A percentile compares a stretch with the other conserved stretches of the same genome.
Conservation (phyloP, 768 basidiomycete species). For the Kwoniella mangroviensis region DNA sequence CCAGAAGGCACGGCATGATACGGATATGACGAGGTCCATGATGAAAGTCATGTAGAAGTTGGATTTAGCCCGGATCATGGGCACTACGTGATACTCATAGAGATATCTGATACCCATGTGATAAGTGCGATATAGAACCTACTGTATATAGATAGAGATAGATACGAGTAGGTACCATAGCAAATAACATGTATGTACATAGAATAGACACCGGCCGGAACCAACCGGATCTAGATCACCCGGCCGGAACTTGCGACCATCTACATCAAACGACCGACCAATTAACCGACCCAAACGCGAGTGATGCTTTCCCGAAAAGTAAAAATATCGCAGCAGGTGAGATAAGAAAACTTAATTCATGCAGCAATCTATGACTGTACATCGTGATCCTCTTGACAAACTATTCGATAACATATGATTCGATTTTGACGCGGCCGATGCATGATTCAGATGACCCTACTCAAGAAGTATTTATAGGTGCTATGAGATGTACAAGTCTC, state of each 20-base stretch:
- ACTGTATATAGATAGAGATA: neutral
- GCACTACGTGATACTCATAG: too few species aligned
- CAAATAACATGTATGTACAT: neutral
- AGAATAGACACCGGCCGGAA: neutral
- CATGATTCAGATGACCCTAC: neutral
- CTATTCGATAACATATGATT: neutral
- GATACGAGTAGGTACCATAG: neutral
- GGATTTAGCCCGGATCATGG: too few species aligned
- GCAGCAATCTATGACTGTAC: too few species aligned
- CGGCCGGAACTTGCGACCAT: conserved; percentile 1
- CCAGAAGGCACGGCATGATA: conserved; percentile 35
- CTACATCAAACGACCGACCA: neutral
- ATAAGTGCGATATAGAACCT: neutral
- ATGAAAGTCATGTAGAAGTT: too few species aligned
- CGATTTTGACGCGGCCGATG: neutral
- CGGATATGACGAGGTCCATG: neutral
- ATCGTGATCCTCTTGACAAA: neutral
- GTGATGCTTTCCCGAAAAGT: neutral
- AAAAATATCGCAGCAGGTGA: neutral
- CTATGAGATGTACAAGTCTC: neutral
- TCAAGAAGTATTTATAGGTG: neutral
- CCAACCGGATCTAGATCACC: neutral
- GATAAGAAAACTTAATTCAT: neutral
- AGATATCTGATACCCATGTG: too few species aligned
- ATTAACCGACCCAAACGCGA: neutral